Conservation (phyloP, 1,284 basidiomycete species). For the Ustilago sp. region DNA sequence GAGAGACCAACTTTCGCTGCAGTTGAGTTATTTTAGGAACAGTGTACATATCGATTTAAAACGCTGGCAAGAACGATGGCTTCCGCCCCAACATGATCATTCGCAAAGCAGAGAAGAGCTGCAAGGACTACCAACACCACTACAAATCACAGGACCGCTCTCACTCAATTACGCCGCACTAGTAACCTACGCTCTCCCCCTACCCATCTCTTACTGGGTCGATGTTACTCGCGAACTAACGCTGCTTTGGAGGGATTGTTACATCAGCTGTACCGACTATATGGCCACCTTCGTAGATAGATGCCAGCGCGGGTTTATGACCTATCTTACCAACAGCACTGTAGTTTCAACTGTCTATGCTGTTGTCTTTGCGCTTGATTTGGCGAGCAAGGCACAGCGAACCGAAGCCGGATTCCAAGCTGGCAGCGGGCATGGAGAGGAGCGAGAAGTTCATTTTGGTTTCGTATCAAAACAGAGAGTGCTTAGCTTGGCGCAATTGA, state of each 20-base stretch:
- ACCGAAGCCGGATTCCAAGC: not conserved
- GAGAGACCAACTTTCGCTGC: constrained; percentile 33
- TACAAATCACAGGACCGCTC: constrained; percentile 35
- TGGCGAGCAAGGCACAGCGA: constrained; percentile 15
- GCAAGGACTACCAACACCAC: constrained; percentile 11
- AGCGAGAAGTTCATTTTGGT: constrained; percentile 24
- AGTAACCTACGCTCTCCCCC: constrained; percentile 44
- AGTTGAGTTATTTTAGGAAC: constrained; percentile 40
- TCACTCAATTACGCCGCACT: constrained; percentile 48
- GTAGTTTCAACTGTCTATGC: constrained; percentile 43
- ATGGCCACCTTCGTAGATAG: constrained; percentile 46
- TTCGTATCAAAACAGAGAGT: constrained; percentile 20
- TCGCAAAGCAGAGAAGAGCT: not conserved
- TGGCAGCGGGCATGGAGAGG: not conserved
- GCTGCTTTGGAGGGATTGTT: constrained; percentile 37
- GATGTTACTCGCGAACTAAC: constrained; percentile 25
- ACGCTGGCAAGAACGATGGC: constrained; percentile 52
- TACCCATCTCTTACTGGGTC: constrained; percentile 35
- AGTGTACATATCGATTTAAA: constrained; percentile 46
- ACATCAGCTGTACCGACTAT: constrained; percentile 46
- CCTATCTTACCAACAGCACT: constrained; percentile 28
- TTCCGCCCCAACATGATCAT: constrained; percentile 5
- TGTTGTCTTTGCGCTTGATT: constrained; percentile 33
- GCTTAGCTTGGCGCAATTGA: constrained; percentile 17
- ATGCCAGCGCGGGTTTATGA: constrained; percentile 18